Evolutionary conservation across 805 yeast genomes (phyloP), one percentile per base, ranked within the genome.

Genomic region (Metschnikowia gelsemii): DNA sequence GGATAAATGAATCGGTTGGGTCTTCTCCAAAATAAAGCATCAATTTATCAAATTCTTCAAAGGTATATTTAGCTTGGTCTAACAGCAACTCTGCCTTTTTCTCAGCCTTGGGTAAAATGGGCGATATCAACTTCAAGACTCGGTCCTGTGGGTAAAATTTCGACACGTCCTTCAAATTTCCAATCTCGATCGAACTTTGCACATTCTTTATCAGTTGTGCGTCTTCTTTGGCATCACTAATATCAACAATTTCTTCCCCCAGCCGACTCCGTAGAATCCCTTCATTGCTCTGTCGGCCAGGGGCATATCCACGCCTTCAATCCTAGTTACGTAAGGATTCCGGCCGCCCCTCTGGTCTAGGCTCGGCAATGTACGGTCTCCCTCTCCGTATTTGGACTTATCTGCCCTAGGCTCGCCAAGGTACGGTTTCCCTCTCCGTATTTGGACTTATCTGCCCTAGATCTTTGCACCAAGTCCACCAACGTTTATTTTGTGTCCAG

Each of bases 311-410:
- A 43, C 35, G 16, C 71, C 61, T 23, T 68, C 61, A 34, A 77
- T 55, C 27, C 76, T 42, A 50, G 66, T 53, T 5, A 73, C 88
- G 60, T 78, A 84, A 11, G 90, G 90, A 55, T 84, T 84, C 53
- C 87, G 71, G 57, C 84, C 88, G 1, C 34, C 38, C 22, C 61
- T 59, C 47, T 70, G 78, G 40, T 69, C 58, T 51, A 83, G 70
- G 53, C 82, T 82, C 11, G 86, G 88, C 55, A 82, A 73, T 0
- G 89, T 84, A 54, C 84, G 90, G 62, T 83, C 83, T 21, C 84
- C 89, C 55, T 84, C 90, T 60, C 90, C 72, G 57, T 83, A 89
- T 58, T 83, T 83, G 30, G 87, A 82, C 60, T 83, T 89, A 55
- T 83, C n/a, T n/a, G n/a, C n/a, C n/a, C n/a, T n/a, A n/a, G n/a